Conservation (phyloP, 2,329 filamentous ascomycete genomes). For the Colletotrichum lini region DNA sequence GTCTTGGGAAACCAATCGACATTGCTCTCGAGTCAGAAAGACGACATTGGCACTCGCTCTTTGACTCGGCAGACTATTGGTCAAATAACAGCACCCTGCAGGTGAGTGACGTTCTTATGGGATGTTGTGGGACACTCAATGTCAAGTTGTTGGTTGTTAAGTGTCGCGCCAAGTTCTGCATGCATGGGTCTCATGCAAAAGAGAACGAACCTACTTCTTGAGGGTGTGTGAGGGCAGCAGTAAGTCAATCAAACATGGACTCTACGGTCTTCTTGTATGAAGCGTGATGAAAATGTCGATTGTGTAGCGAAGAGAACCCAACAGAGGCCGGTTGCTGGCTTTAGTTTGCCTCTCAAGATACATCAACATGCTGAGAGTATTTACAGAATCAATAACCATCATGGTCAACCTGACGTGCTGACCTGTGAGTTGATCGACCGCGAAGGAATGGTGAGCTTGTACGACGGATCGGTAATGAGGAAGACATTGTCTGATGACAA, state of each 20-base stretch:
- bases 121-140: background rate
- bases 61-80: conserved; percentile 10
- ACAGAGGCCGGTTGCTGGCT: background rate
- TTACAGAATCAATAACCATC: conserved; percentile 65
- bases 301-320: no score
- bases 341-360: conserved; percentile 33
- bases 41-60: background rate
- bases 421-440: background rate
- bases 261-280: background rate
- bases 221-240: background rate
- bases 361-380: conserved; percentile 61
- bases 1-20: background rate
- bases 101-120: conserved; percentile 8
- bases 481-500: background rate
- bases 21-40: conserved; percentile 9
- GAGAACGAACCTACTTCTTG: background rate
- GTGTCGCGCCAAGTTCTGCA: conserved; percentile 23
- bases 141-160: background rate
- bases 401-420: conserved; percentile 58
- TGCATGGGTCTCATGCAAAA: conserved; percentile 10
- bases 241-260: background rate
- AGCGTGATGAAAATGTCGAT: background rate
- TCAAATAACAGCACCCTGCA: background rate
- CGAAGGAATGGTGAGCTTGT: background rate
- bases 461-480: background rate